Percentiles rank a stretch among this genome's conserved stretches.
phyloP scores from a whole-genome alignment of 768 basidiomycete species.

The Phaffia tasmanica region DNA sequence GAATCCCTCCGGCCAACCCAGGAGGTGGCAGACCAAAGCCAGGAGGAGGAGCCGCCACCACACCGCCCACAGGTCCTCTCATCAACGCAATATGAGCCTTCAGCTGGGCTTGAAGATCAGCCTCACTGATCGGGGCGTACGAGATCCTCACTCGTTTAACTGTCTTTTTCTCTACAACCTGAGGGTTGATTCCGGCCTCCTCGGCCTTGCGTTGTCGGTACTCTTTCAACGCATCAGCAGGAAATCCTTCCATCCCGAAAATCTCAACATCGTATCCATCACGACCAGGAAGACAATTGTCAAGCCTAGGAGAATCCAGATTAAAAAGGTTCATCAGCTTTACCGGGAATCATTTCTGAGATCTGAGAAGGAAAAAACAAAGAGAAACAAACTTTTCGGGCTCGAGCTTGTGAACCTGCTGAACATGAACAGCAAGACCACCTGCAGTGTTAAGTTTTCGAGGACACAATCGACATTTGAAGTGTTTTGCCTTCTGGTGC shows the following conservation, averaged over 20 bases:
- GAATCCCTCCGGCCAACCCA: constrained; percentile 23
- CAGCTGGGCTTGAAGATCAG: constrained; percentile 72
- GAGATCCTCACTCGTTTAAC: constrained; percentile 55
- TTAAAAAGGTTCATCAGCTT: constrained; percentile 36
- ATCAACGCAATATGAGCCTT: constrained; percentile 85
- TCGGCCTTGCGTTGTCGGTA: constrained; percentile 93
- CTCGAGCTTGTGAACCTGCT: constrained; percentile 98
- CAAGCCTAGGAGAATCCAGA: constrained; percentile 53
- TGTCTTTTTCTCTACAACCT: constrained; percentile 50
- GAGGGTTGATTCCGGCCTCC: constrained; percentile 73
- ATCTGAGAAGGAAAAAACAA: background rate
- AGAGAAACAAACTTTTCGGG: constrained; percentile 60
- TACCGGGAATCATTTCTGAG: constrained; percentile 36
- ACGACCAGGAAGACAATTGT: constrained; percentile 88
- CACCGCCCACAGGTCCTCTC: constrained; percentile 44
- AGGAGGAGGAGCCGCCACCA: constrained; percentile 39
- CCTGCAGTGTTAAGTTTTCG: constrained; percentile 82
- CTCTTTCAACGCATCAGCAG: constrained; percentile 83
- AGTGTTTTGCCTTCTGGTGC: constrained; percentile 99
- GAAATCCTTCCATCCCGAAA: constrained; percentile 98
- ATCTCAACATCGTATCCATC: constrained; percentile 99
- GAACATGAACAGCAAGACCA: constrained; percentile 92
- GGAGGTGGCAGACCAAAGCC: constrained; percentile 35
- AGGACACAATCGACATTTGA: constrained; percentile 94
- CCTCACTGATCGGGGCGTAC: constrained; percentile 72